Evolutionary conservation across 495 filamentous ascomycete species (phyloP).

Genomic region (Recurvomyces mirabilis): DNA sequence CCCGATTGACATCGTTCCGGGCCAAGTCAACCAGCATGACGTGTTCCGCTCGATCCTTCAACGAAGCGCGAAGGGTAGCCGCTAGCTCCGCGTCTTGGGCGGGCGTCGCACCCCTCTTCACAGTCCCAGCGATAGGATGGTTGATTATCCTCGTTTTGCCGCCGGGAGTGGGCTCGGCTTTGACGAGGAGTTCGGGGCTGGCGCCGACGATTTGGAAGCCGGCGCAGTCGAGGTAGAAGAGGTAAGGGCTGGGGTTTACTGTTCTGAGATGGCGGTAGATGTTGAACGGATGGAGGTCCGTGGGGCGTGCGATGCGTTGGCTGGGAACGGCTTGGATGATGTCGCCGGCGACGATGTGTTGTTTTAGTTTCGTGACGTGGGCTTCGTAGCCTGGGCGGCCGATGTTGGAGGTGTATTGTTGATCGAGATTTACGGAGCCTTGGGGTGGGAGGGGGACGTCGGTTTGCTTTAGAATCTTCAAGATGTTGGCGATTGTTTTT

Average conservation of each 20-base stretch:
- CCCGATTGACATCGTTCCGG: constrained; percentile 90
- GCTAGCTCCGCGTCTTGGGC: constrained; percentile 76
- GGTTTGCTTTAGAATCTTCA: constrained; percentile 56
- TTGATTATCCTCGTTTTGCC: constrained; percentile 93
- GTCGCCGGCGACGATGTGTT: constrained; percentile 80
- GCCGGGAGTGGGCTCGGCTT: constrained; percentile 56
- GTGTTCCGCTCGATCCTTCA: constrained; percentile 95
- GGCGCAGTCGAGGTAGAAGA: constrained; percentile 87
- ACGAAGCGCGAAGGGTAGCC: constrained; percentile 58
- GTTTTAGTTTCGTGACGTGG: constrained; percentile 70
- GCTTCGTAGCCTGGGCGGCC: constrained; percentile 75
- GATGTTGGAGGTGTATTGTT: constrained; percentile 87
- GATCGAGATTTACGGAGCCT: constrained; percentile 54
- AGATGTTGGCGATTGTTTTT: constrained; percentile 48
- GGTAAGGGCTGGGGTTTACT: constrained; percentile 90
- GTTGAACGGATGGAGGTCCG: constrained; percentile 89
- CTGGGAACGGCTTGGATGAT: constrained; percentile 97
- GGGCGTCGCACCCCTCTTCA: constrained; percentile 67
- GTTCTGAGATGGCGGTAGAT: constrained; percentile 93
- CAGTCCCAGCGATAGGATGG: constrained; percentile 92
- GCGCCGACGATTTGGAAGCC: constrained; percentile 93
- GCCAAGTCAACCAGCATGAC: constrained; percentile 99
- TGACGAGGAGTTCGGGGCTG: constrained; percentile 85
- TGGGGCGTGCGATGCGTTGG: constrained; percentile 81
- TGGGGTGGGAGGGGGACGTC: constrained; percentile 70